Conservation (phyloP, 2,329 filamentous ascomycete species). For the Exophiala sp. region DNA sequence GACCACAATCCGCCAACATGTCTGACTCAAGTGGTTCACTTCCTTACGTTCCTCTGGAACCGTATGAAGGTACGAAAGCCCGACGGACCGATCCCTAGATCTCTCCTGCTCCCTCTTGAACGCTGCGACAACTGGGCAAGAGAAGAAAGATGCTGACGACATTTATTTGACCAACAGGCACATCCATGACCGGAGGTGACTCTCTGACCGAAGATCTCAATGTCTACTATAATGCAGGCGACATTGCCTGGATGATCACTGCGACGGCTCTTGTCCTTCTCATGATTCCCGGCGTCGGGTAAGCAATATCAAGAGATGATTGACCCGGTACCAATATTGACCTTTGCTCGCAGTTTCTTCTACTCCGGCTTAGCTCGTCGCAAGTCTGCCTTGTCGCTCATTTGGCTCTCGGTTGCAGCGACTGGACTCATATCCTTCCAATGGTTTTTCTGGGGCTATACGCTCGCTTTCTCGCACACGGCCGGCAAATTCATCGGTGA, state of each 20-base stretch:
- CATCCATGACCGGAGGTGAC: conserved; percentile 59
- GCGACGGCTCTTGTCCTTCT: conserved; percentile 74
- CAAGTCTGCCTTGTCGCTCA: conserved; percentile 80
- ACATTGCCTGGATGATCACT: conserved; percentile 75
- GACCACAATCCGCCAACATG: conserved; percentile 30
- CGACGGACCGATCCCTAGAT: background rate
- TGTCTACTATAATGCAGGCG: conserved; percentile 76
- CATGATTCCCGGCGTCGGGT: conserved; percentile 87
- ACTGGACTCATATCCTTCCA: conserved; percentile 76
- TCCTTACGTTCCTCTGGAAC: conserved; percentile 21
- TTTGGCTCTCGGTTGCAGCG: conserved; percentile 79
- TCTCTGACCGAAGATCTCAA: conserved; percentile 67
- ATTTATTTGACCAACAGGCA: conserved; percentile 37
- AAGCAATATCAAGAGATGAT: conserved; percentile 23
- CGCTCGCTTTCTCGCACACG: conserved; percentile 71
- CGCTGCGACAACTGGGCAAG: background rate
- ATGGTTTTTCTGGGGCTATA: conserved; percentile 96
- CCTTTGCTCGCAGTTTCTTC: conserved; percentile 61
- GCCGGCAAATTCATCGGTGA: conserved; percentile 72
- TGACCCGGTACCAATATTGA: background rate
- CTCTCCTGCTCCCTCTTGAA: background rate
- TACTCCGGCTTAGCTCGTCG: conserved; percentile 84
- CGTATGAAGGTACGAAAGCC: conserved; percentile 19
- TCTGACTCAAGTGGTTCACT: conserved; percentile 28
- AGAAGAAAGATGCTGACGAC: background rate